Percentiles rank a stretch among this genome's conserved stretches.
phyloP scores from a whole-genome alignment of 331 rosid genomes.

The Malus hybrid region DNA sequence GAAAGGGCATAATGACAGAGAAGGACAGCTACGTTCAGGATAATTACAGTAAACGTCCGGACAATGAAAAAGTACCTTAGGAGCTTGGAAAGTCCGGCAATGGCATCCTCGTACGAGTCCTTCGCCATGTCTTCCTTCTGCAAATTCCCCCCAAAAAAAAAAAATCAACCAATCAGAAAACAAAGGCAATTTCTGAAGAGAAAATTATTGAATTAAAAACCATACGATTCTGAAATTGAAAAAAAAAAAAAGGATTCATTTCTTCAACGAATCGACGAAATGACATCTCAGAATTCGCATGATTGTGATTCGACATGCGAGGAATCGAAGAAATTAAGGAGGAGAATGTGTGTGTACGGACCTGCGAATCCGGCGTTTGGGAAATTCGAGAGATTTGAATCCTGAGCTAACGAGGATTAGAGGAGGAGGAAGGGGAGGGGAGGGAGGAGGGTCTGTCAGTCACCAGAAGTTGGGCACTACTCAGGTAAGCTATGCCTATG shows the following conservation, averaged over 20 bases:
- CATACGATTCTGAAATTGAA: too few species aligned
- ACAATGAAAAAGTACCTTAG: slow-evolving; percentile 40
- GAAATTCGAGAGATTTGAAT: background rate
- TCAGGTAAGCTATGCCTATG: background rate
- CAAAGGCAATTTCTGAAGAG: background rate
- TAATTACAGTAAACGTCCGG: slow-evolving; percentile 6
- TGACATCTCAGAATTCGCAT: background rate
- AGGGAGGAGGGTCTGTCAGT: background rate
- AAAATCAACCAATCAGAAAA: background rate
- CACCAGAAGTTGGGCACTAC: background rate
- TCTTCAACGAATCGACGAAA: background rate
- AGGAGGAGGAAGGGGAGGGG: background rate
- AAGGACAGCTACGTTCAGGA: background rate
- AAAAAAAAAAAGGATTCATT: background rate
- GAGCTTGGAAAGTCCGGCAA: slow-evolving; percentile 67
- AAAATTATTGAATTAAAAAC: too few species aligned
- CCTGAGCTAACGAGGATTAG: background rate
- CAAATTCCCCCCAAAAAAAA: background rate
- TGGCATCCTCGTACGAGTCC: slow-evolving; percentile 64
- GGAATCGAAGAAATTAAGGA: background rate
- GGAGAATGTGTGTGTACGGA: background rate
- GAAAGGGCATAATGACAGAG: slow-evolving; percentile 1
- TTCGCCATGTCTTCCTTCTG: slow-evolving; percentile 72
- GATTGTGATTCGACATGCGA: too few species aligned
- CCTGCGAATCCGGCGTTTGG: background rate